Conservation (phyloP, 495 filamentous ascomycete species). For the Tuber umbilicatum region DNA sequence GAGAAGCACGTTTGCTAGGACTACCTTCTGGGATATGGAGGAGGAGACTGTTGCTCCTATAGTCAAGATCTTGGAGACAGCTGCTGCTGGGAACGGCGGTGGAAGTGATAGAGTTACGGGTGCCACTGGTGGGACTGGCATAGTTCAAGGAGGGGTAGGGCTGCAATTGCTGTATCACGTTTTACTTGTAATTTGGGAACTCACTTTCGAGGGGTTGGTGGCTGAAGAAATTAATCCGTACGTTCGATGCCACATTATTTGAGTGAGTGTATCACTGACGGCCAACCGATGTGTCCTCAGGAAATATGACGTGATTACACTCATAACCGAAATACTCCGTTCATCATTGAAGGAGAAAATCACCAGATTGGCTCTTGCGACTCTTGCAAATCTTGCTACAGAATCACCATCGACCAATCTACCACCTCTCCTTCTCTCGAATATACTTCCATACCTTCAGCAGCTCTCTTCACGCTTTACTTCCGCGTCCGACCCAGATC, state of each 20-base stretch:
- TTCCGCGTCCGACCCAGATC: conserved; percentile 65
- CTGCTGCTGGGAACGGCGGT: conserved; percentile 63
- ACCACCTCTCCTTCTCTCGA: conserved; percentile 56
- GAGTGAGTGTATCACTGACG: conserved; percentile 26
- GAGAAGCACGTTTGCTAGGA: conserved; percentile 63
- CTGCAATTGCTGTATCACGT: conserved; percentile 93
- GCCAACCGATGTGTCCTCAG: conserved; percentile 46
- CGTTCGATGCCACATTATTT: conserved; percentile 11
- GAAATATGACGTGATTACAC: conserved; percentile 82
- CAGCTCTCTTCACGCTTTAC: conserved; percentile 77
- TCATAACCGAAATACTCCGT: conserved; percentile 82
- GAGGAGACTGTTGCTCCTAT: conserved; percentile 76
- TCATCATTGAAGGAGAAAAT: conserved; percentile 97
- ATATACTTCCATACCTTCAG: conserved; percentile 61
- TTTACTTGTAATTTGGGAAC: conserved; percentile 85
- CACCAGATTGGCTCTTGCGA: conserved; percentile 81
- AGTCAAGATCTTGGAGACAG: conserved; percentile 71
- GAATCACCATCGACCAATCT: conserved; percentile 57
- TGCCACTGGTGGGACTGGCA: conserved; percentile 49
- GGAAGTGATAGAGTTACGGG: conserved; percentile 56
- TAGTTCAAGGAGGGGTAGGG: conserved; percentile 75
- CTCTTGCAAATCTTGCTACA: conserved; percentile 71
- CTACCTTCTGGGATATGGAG: conserved; percentile 80
- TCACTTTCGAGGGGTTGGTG: conserved; percentile 83
- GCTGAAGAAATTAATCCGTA: conserved; percentile 56